Evolutionary conservation across 768 basidiomycete species (phyloP), one percentile per base, ranked within the genome.

Genomic region (Mycena epipterygia): DNA sequence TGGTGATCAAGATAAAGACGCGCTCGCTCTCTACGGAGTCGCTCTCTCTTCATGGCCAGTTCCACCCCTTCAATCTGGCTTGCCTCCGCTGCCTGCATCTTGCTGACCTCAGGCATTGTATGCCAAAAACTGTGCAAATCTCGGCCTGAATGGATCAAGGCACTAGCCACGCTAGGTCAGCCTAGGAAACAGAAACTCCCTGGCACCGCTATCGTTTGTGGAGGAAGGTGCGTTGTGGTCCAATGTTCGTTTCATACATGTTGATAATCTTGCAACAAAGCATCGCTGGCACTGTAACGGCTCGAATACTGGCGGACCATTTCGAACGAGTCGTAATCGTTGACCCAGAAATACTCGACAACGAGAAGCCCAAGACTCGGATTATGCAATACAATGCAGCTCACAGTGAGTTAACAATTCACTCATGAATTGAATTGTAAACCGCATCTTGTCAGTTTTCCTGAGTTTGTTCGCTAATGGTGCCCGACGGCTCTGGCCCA

Each of bases 281-380:
- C 49, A 73, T 80, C 37, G 73, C 77, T 19, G 79, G 79, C 3
- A 57, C 76, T 19, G 60, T 79, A 2, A 59, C 75, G 12, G 79
- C 79, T 8, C 70, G 75, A 8, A 67, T 79, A 3, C 77, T 78
- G 59, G 68, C 74, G 2, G 73, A 77, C 58, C 79, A 80, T 49
- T 80, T 79, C 59, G 75, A 77, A n/a, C 53, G 64, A 14, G 79
- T 80, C n/a, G 27, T 79, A 5, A 41, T 79, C n/a, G 68, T 79
- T 3, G 78, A 80, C 29, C 71, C 79, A 19, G 79, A 79, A 30
- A 67, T 64, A 21, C 58, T 69, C 25, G 67, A 71, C 2, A 48
- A 29, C 13, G 64, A 63, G n/a, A 62, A 73, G 42, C 51, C 48
- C 6, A 70, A 73, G 29, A 64, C 60, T 17, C 62, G 76, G 9